Conservation (phyloP, 2,329 filamentous ascomycete species). For the Aspergillus awamori region DNA sequence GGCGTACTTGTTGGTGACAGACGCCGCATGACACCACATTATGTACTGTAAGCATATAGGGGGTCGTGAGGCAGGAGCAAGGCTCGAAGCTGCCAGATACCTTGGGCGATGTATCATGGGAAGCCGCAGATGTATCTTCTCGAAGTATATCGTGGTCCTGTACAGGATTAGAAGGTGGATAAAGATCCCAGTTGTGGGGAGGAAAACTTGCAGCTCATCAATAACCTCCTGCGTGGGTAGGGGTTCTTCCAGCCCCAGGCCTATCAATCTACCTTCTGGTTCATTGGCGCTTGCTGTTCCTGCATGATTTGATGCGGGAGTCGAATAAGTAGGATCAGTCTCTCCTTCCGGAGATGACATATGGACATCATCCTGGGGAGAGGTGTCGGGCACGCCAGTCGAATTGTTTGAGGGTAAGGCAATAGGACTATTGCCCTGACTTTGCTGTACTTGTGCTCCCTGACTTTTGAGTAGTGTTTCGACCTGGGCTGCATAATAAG, state of each 20-base stretch:
- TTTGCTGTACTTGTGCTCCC: constrained; percentile 51
- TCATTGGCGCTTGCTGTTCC: constrained; percentile 24
- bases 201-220: constrained; percentile 70
- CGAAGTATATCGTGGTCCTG: constrained; percentile 83
- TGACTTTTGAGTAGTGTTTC: constrained; percentile 87
- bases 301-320: not conserved
- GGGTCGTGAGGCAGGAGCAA: constrained; percentile 82
- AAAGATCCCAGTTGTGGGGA: not conserved
- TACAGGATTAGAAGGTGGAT: constrained; percentile 19
- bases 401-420: constrained; percentile 33
- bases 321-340: constrained; percentile 23
- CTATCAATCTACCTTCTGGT: constrained; percentile 84
- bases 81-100: constrained; percentile 84
- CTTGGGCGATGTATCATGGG: constrained; percentile 89
- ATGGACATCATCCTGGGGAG: constrained; percentile 23
- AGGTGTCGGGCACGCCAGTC: constrained; percentile 29
- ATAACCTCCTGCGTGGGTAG: constrained; percentile 78
- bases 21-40: constrained; percentile 94
- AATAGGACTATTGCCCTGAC: constrained; percentile 27
- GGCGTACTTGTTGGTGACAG: constrained; percentile 78
- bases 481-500: constrained; percentile 71
- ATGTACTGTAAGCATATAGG: constrained; percentile 88
- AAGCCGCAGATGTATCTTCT: constrained; percentile 81
- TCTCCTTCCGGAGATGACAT: constrained; percentile 31
- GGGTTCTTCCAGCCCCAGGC: constrained; percentile 78